Evolutionary conservation across 164 flowering plant genomes (phyloP).

Genomic region (Brasenia schreberi): DNA sequence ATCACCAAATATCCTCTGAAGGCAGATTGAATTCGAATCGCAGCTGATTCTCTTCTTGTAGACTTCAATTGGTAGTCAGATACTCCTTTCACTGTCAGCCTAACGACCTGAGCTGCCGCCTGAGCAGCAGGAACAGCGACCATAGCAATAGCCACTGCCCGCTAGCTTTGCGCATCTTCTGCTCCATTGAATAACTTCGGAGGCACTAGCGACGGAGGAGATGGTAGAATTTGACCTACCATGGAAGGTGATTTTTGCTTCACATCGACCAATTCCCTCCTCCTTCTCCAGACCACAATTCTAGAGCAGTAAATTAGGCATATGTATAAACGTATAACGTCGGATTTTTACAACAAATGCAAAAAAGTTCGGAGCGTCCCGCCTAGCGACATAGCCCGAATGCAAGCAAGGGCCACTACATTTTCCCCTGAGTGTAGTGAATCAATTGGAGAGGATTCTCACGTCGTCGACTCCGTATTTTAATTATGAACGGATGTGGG

Average conservation of each 20-base stretch:
- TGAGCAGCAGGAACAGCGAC: constrained; percentile 81
- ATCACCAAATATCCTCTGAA: constrained; percentile 69
- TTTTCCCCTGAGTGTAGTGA: no score
- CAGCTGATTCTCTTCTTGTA: constrained; percentile 28
- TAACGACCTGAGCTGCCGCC: constrained; percentile 68
- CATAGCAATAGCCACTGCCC: constrained; percentile 56
- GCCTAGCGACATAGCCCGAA: no score
- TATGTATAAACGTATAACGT: no score
- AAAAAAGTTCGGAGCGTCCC: no score
- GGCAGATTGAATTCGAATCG: constrained; percentile 60
- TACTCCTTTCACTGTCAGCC: constrained; percentile 27
- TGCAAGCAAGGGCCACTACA: no score
- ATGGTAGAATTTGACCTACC: constrained; percentile 14
- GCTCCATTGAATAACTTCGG: constrained; percentile 30
- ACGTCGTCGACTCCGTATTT: no score
- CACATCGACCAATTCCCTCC: constrained; percentile 14
- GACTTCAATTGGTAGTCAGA: constrained; percentile 5
- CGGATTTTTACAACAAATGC: no score
- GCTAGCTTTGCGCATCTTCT: constrained; percentile 54
- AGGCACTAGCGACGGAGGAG: neutral
- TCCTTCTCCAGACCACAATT: constrained; percentile 17
- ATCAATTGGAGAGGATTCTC: no score
- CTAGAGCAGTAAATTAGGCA: no score
- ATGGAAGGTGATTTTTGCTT: constrained; percentile 28
- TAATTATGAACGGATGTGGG: no score